Percentiles rank a stretch among this genome's conserved stretches.
phyloP scores from a whole-genome alignment of 1,139 yeast genomes.

The Saccharomyces pastorianus region DNA sequence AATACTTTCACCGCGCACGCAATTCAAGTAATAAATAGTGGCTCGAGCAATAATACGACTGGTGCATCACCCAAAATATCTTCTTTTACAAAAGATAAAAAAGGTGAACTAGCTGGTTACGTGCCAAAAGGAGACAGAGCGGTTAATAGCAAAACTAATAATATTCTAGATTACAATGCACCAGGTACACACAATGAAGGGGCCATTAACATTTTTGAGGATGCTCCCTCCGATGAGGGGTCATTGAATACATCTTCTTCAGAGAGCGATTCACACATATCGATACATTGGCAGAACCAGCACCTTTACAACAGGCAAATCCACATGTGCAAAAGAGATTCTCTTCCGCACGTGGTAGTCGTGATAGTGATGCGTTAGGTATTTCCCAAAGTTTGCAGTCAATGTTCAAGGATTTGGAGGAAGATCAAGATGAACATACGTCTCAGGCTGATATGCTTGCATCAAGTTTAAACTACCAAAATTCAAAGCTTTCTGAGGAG shows the following conservation, averaged over 20 bases:
- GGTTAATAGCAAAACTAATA: constrained; percentile 4
- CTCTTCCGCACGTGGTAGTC: constrained; percentile 12
- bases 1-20: constrained; percentile 26
- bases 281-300: constrained; percentile 29
- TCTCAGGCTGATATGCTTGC: constrained; percentile 10
- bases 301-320: too few species aligned
- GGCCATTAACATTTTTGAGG: constrained; percentile 26
- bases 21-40: constrained; percentile 9
- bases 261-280: constrained; percentile 18
- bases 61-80: background rate
- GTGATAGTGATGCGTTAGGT: constrained; percentile 8
- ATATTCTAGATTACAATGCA: constrained; percentile 4
- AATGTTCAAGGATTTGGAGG: constrained; percentile 30
- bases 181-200: constrained; percentile 9
- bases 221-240: constrained; percentile 23
- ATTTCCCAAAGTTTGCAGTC: constrained; percentile 22
- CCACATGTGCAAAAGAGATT: constrained; percentile 18
- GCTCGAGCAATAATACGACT: background rate
- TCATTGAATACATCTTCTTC: constrained; percentile 19
- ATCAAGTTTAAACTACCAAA: background rate
- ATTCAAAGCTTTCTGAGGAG: background rate
- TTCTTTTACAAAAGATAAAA: background rate
- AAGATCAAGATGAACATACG: constrained; percentile 14
- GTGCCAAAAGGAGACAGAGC: background rate
- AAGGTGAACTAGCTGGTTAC: background rate